Percentiles rank a stretch among this genome's conserved stretches.
Evolutionary conservation across 1,139 yeast species (phyloP).

Genomic region (Yamadazyma blattariae): DNA sequence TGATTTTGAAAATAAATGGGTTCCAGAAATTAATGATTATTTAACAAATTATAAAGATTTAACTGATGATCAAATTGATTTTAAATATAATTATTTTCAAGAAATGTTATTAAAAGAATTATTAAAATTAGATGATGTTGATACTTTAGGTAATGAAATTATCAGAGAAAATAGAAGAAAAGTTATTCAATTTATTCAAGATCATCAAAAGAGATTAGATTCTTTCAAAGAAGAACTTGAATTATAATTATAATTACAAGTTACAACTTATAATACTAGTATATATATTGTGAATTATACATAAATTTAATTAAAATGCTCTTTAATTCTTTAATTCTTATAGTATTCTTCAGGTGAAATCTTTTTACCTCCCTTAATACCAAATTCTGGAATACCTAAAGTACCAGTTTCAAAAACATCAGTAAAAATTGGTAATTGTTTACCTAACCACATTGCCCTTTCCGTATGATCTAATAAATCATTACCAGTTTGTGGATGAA

Average conservation of each 20-base stretch:
- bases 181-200: constrained; percentile 59
- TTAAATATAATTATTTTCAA: constrained; percentile 56
- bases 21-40: constrained; percentile 43
- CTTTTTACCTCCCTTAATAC: constrained; percentile 21
- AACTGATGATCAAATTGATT: constrained; percentile 40
- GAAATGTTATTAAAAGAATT: constrained; percentile 67
- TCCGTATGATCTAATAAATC: constrained; percentile 25
- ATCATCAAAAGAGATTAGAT: constrained; percentile 58
- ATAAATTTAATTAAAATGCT: too few species aligned
- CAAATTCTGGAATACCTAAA: constrained; percentile 24
- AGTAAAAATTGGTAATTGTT: constrained; percentile 20
- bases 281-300: too few species aligned
- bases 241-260: too few species aligned
- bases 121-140: constrained; percentile 65
- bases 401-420: constrained; percentile 14
- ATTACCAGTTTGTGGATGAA: constrained; percentile 34
- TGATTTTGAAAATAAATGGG: constrained; percentile 40
- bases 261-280: background rate
- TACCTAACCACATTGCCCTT: constrained; percentile 33
- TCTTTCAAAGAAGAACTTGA: constrained; percentile 39
- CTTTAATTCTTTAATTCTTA: too few species aligned
- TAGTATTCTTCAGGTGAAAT: constrained; percentile 15
- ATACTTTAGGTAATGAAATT: constrained; percentile 46
- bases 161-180: constrained; percentile 59
- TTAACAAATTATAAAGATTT: constrained; percentile 31